Evolutionary conservation across 768 basidiomycete species (phyloP).

Genomic region (Kwoniella sp.): DNA sequence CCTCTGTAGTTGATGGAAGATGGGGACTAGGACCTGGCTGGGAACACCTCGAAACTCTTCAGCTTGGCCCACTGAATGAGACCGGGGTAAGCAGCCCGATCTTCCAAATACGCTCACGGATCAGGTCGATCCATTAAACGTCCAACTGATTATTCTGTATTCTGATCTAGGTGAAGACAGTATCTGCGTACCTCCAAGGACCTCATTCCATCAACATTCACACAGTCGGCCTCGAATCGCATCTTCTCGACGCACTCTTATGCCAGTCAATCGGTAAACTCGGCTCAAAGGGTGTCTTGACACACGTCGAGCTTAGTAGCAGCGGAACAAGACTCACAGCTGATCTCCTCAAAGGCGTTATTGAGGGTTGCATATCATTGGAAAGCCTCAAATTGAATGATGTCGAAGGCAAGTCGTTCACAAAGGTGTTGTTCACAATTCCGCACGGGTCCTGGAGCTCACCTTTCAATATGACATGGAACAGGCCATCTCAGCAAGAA

Average conservation of each 20-base stretch:
- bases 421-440: neutral
- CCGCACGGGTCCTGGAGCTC: no score
- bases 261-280: slow-evolving; percentile 14
- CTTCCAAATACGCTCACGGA: no score
- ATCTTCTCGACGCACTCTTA: slow-evolving; percentile 24
- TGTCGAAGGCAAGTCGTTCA: slow-evolving; percentile 24
- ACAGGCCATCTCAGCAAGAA: slow-evolving; percentile 30
- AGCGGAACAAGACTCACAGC: slow-evolving; percentile 26
- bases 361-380: slow-evolving; percentile 21
- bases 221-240: slow-evolving; percentile 15
- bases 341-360: slow-evolving; percentile 18
- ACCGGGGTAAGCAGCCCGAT: slow-evolving; percentile 16
- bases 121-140: no score
- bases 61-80: slow-evolving; percentile 12
- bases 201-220: neutral
- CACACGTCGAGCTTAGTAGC: slow-evolving; percentile 20
- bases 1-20: neutral
- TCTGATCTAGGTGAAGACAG: slow-evolving; percentile 10
- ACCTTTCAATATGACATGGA: neutral
- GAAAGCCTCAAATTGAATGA: slow-evolving; percentile 12
- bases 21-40: slow-evolving; percentile 23
- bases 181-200: slow-evolving; percentile 15
- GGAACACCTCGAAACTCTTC: slow-evolving; percentile 15
- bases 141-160: neutral
- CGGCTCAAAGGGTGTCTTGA: slow-evolving; percentile 18